phyloP scores from a whole-genome alignment of 2,329 filamentous ascomycete species.

The Penicillium corylophilum region DNA sequence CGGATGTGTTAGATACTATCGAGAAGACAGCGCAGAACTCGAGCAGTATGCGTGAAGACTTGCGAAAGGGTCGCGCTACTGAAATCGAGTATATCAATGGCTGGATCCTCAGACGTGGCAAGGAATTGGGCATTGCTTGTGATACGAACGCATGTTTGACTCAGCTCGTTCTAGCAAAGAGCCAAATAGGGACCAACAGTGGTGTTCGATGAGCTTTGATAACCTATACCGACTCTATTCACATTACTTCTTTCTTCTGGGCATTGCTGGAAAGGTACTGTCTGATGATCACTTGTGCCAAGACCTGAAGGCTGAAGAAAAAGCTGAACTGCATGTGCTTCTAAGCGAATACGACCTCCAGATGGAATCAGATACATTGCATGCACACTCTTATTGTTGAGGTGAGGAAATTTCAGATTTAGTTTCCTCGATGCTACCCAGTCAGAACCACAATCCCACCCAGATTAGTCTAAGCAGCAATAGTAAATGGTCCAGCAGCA shows the following conservation, averaged over 20 bases:
- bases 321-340: neutral
- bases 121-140: constrained; percentile 13
- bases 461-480: constrained; percentile 13
- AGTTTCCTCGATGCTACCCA: neutral
- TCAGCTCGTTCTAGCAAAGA: constrained; percentile 16
- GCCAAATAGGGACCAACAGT: neutral
- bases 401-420: neutral
- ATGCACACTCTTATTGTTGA: neutral
- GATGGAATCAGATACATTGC: neutral
- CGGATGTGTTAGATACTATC: constrained; percentile 11
- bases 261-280: neutral
- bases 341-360: neutral
- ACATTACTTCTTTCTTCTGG: neutral
- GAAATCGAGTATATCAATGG: constrained; percentile 21
- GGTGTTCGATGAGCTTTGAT: neutral
- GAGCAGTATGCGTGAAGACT: constrained; percentile 20
- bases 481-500: constrained; percentile 28
- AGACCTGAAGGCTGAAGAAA: neutral
- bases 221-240: neutral
- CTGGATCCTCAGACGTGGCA: constrained; percentile 14
- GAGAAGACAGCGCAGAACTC: constrained; percentile 18
- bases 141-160: constrained; percentile 10
- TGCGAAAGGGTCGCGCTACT: constrained; percentile 11
- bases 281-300: neutral
- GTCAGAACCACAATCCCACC: neutral